A percentile compares a stretch with the other conserved stretches of the same genome.
phyloP scores from a whole-genome alignment of 1,284 basidiomycete species.

The Heterobasidion parviporum region DNA sequence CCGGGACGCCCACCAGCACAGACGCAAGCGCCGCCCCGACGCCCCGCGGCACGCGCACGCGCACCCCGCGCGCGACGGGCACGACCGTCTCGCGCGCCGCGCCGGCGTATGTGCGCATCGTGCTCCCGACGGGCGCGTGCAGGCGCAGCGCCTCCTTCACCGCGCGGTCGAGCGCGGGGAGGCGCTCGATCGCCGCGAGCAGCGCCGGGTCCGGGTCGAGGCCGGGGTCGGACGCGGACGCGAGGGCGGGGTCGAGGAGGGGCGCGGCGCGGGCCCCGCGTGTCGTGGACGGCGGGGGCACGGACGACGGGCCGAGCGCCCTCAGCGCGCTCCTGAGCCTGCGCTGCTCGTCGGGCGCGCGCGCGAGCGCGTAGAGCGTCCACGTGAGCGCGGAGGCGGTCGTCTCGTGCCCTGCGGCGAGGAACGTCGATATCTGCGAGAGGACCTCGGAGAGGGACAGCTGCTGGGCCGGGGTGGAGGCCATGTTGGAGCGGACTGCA shows the following conservation, averaged over 20 bases:
- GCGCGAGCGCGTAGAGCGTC: conserved; percentile 61
- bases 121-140: conserved; percentile 56
- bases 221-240: neutral
- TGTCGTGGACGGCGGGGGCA: too few species aligned
- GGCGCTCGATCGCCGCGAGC: conserved; percentile 22
- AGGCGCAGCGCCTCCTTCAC: conserved; percentile 62
- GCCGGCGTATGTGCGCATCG: conserved; percentile 42
- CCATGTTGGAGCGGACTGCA: conserved; percentile 53
- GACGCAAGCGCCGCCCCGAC: neutral
- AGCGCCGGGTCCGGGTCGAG: neutral
- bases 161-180: conserved; percentile 50
- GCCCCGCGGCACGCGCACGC: neutral
- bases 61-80: conserved; percentile 33
- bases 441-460: conserved; percentile 62
- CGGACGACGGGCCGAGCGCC: conserved; percentile 5
- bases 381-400: conserved; percentile 60
- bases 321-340: conserved; percentile 49
- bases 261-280: neutral
- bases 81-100: conserved; percentile 48
- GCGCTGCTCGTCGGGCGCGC: conserved; percentile 35
- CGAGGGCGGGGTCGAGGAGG: conserved; percentile 3
- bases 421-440: conserved; percentile 73
- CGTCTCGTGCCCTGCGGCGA: conserved; percentile 62
- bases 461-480: conserved; percentile 37
- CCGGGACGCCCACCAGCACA: neutral